These are phyloP conservation scores for Beta vulgaris DNA, from an alignment of 148 eudicot species.

Conservation along the genomic window DNA sequence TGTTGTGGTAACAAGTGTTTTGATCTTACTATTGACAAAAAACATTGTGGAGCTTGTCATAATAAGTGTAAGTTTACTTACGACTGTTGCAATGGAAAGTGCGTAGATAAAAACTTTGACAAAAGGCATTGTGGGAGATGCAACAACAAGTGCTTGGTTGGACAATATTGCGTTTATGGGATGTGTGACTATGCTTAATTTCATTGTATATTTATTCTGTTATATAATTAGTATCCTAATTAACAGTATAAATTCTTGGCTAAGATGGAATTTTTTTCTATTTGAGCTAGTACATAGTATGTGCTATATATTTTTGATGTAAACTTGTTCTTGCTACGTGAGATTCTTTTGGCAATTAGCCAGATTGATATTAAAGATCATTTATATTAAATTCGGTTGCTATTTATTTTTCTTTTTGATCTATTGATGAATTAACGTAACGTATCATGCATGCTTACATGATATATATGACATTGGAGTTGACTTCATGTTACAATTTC, in stretches of 20 bases:
- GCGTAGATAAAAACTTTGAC: constrained; percentile 49
- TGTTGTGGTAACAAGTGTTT: constrained; percentile 80
- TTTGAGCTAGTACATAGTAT: neutral
- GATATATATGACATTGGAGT: too few species aligned
- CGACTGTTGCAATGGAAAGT: constrained; percentile 56
- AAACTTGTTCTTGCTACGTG: too few species aligned
- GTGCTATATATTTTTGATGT: too few species aligned
- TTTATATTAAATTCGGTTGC: too few species aligned
- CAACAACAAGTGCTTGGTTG: constrained; percentile 37
- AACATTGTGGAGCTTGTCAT: constrained; percentile 60
- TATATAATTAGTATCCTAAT: neutral
- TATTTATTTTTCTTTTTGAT: too few species aligned
- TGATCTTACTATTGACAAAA: constrained; percentile 36
- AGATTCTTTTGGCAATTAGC: too few species aligned
- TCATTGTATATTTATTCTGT: too few species aligned
- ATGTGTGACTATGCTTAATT: constrained; percentile 69
- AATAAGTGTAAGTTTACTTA: constrained; percentile 44
- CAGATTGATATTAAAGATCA: too few species aligned
- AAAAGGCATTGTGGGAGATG: constrained; percentile 72
- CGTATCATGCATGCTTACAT: too few species aligned
- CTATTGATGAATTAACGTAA: too few species aligned
- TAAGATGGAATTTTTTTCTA: neutral
- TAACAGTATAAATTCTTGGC: neutral
- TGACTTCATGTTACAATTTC: too few species aligned
- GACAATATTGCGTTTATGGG: constrained; percentile 49